These are phyloP conservation scores for Botryotinia convoluta DNA, from an alignment of 2,329 filamentous ascomycete species.

Conservation along the genomic window DNA sequence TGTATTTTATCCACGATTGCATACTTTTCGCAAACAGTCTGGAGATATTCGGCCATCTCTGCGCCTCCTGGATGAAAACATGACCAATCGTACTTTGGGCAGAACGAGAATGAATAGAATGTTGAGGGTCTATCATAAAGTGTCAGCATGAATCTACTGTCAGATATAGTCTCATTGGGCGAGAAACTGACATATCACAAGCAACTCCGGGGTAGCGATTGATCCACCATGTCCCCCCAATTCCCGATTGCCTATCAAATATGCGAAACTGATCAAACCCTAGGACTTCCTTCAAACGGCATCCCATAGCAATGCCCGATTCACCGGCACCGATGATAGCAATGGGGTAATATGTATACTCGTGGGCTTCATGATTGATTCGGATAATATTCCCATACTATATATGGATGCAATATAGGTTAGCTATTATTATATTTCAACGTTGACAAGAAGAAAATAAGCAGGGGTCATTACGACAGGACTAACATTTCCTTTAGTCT, in stretches of 20 bases:
- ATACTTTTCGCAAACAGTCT: slow-evolving; percentile 52
- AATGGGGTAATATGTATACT: slow-evolving; percentile 43
- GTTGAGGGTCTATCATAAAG: slow-evolving; percentile 46
- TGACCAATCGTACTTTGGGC: slow-evolving; percentile 57
- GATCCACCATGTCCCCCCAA: slow-evolving; percentile 55
- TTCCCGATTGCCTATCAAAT: slow-evolving; percentile 54
- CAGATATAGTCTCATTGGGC: not conserved
- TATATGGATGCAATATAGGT: not conserved
- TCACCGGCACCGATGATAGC: slow-evolving; percentile 57
- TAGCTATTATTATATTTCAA: not conserved
- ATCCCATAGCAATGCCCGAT: slow-evolving; percentile 59
- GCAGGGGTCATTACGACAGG: not conserved
- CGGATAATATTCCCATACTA: slow-evolving; percentile 40
- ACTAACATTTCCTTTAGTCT: not conserved
- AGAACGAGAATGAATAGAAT: slow-evolving; percentile 61
- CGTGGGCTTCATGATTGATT: slow-evolving; percentile 41
- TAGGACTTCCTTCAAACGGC: slow-evolving; percentile 51
- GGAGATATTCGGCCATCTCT: slow-evolving; percentile 56
- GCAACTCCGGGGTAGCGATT: slow-evolving; percentile 56
- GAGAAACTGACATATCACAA: slow-evolving; percentile 47
- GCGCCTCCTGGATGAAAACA: slow-evolving; percentile 57
- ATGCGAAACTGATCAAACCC: slow-evolving; percentile 57
- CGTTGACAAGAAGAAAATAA: not conserved
- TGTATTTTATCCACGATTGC: slow-evolving; percentile 57
- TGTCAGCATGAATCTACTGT: not conserved